Conservation (phyloP, 768 basidiomycete species). For the Boletus rubescentipes region DNA sequence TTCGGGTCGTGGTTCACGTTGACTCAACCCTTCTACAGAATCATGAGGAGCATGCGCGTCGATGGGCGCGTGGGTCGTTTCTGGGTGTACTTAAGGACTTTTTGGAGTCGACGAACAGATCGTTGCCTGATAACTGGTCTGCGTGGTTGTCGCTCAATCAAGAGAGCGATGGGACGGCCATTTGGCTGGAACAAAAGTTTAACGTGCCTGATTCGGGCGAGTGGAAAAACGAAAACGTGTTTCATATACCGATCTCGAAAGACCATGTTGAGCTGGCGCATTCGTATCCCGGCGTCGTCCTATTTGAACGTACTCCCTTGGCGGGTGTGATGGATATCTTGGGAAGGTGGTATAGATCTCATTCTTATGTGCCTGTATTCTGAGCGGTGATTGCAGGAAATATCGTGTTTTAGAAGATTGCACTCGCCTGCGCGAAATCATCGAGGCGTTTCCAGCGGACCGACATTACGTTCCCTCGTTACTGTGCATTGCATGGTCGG, state of each 20-base stretch:
- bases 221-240: constrained; percentile 60
- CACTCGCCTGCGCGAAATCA: constrained; percentile 62
- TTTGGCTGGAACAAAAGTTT: constrained; percentile 80
- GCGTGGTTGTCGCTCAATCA: constrained; percentile 77
- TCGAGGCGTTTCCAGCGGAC: constrained; percentile 50
- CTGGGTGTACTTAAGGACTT: constrained; percentile 37
- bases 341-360: constrained; percentile 49
- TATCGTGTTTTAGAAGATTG: constrained; percentile 74
- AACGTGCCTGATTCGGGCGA: constrained; percentile 60
- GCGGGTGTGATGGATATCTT: constrained; percentile 62
- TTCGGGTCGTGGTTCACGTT: not conserved
- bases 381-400: constrained; percentile 44
- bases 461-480: constrained; percentile 65
- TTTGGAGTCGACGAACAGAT: constrained; percentile 36
- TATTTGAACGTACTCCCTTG: constrained; percentile 75
- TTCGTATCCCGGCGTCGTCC: constrained; percentile 59
- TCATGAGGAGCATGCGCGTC: constrained; percentile 63
- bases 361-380: not conserved
- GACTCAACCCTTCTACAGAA: constrained; percentile 46
- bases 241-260: constrained; percentile 51
- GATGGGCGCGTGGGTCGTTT: constrained; percentile 78
- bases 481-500: constrained; percentile 60
- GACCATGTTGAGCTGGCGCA: constrained; percentile 14
- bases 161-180: constrained; percentile 71
- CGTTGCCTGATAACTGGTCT: constrained; percentile 48